Percentiles rank a stretch among this genome's conserved stretches.
phyloP scores from a whole-genome alignment of 2,329 filamentous ascomycete species.

The Bipolaris victoriae region DNA sequence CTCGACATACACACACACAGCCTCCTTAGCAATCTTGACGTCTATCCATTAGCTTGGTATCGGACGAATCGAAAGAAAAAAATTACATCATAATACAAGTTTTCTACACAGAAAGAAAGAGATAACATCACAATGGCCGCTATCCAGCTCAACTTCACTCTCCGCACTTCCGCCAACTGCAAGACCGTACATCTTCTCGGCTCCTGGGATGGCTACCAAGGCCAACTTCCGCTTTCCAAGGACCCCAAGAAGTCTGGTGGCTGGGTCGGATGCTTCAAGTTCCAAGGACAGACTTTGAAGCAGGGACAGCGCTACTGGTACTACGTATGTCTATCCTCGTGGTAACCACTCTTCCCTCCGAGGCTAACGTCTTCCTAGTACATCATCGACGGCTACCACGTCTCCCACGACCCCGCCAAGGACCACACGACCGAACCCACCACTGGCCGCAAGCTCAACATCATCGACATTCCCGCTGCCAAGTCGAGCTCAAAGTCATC shows the following conservation, averaged over 20 bases:
- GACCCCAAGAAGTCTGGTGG: constrained; percentile 86
- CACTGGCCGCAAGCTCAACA: constrained; percentile 95
- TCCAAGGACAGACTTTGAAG: constrained; percentile 85
- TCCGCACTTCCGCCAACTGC: constrained; percentile 94
- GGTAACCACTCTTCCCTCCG: constrained; percentile 22
- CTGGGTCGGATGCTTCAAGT: constrained; percentile 97
- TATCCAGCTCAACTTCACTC: constrained; percentile 92
- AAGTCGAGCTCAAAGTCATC: constrained; percentile 54
- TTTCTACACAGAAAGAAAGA: constrained; percentile 30
- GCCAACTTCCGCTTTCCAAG: constrained; percentile 92
- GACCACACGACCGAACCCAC: constrained; percentile 91
- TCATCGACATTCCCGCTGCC: constrained; percentile 82
- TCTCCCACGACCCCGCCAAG: constrained; percentile 93
- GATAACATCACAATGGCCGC: constrained; percentile 70
- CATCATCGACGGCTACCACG: constrained; percentile 99
- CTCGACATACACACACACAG: constrained; percentile 29
- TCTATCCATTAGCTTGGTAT: constrained; percentile 49
- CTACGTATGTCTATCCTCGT: constrained; percentile 65
- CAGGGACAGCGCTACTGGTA: constrained; percentile 97
- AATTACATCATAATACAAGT: constrained; percentile 33
- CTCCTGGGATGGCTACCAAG: constrained; percentile 97
- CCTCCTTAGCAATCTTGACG: constrained; percentile 44
- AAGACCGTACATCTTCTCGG: constrained; percentile 97
- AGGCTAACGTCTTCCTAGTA: constrained; percentile 56
- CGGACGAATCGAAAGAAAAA: constrained; percentile 39